A percentile compares a stretch with the other conserved stretches of the same genome.
These are phyloP conservation scores for Fusarium nygamai DNA, from an alignment of 2,329 filamentous ascomycete genomes.

Conservation along the genomic window DNA sequence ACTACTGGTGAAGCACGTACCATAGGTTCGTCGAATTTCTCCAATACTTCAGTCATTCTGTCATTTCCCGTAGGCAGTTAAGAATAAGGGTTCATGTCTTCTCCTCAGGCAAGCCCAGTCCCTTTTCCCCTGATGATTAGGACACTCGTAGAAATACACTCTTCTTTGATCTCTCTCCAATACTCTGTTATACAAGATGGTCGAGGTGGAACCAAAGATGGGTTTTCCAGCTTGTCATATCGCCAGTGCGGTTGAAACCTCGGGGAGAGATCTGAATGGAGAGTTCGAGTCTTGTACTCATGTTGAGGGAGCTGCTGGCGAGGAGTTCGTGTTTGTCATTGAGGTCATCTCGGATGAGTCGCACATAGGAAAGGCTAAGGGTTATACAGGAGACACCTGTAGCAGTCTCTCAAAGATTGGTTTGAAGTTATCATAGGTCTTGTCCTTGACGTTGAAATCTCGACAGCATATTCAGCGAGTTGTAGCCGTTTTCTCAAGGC, in stretches of 20 bases:
- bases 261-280: conserved; percentile 26
- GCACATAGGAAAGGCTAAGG: background rate
- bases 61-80: background rate
- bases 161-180: conserved; percentile 27
- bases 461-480: too few species aligned
- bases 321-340: background rate
- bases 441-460: too few species aligned
- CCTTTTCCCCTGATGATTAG: conserved; percentile 35
- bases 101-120: conserved; percentile 15
- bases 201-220: conserved; percentile 19
- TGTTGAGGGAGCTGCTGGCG: conserved; percentile 26
- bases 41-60: background rate
- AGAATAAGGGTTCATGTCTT: background rate
- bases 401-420: too few species aligned
- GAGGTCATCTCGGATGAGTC: conserved; percentile 8
- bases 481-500: too few species aligned
- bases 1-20: background rate
- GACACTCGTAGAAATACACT: conserved; percentile 22
- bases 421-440: too few species aligned
- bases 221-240: conserved; percentile 1
- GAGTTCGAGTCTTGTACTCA: conserved; percentile 4
- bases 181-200: conserved; percentile 21
- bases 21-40: background rate
- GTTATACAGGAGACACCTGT: background rate
- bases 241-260: conserved; percentile 15